Evolutionary conservation across 192 early-diverging fungal species (phyloP).

Genomic region (Coemansia sp.): DNA sequence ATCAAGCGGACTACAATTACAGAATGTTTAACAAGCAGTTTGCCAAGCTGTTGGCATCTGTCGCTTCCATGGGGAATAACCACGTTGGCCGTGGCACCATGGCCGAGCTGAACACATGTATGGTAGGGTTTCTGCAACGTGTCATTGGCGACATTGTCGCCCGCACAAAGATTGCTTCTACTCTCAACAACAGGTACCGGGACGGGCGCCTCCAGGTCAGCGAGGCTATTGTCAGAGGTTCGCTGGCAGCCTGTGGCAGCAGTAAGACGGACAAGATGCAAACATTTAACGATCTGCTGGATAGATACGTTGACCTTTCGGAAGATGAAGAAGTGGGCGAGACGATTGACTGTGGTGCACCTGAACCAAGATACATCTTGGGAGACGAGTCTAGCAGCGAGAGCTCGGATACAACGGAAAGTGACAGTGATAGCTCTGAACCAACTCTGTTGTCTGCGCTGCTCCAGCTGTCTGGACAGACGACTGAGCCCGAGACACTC

Average conservation of each 20-base stretch:
- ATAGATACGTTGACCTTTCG: constrained; percentile 9
- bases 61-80: background rate
- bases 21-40: too few species aligned
- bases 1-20: too few species aligned
- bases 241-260: background rate
- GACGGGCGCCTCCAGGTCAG: background rate
- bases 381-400: background rate
- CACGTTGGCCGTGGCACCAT: background rate
- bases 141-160: background rate
- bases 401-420: background rate
- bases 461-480: too few species aligned
- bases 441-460: too few species aligned
- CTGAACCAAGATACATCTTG: too few species aligned
- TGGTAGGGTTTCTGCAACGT: background rate
- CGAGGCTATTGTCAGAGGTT: too few species aligned
- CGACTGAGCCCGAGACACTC: too few species aligned
- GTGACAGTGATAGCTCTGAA: too few species aligned
- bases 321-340: background rate
- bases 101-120: background rate
- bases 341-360: too few species aligned
- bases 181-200: background rate
- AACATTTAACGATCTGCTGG: constrained; percentile 6
- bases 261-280: background rate
- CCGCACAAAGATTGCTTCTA: background rate
- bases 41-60: background rate